These are phyloP conservation scores for Fusarium odoratissimum DNA, from an alignment of 2,329 filamentous ascomycete species.

Conservation along the genomic window DNA sequence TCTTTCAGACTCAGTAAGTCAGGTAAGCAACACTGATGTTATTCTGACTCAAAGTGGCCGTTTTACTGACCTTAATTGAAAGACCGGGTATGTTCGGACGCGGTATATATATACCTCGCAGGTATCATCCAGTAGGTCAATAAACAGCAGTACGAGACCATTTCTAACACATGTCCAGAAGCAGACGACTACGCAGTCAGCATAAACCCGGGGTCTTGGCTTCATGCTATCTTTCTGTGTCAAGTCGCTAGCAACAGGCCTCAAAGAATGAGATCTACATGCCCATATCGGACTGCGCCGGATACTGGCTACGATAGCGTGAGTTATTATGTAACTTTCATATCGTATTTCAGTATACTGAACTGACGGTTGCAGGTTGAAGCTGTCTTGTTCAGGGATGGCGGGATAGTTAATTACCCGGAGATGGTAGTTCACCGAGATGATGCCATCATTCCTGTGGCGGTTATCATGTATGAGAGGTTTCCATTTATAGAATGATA, in stretches of 20 bases:
- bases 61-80: background rate
- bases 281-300: background rate
- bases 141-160: background rate
- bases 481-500: too few species aligned
- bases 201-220: background rate
- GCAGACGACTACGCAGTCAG: slow-evolving; percentile 4
- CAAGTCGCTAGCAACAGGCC: background rate
- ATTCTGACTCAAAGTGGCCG: rapidly evolving
- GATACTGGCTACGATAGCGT: slow-evolving; percentile 10
- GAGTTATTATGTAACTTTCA: background rate
- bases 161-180: background rate
- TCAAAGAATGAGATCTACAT: background rate
- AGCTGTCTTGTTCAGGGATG: background rate
- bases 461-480: background rate
- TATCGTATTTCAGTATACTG: background rate
- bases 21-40: background rate
- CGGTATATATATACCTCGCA: background rate
- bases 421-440: slow-evolving; percentile 21
- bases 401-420: background rate
- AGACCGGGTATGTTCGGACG: background rate
- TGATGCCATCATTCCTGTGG: slow-evolving; percentile 19
- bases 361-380: background rate
- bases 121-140: background rate
- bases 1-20: background rate
- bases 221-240: slow-evolving; percentile 1